Percentiles rank a stretch among this genome's conserved stretches.
Evolutionary conservation across 306 rosid genomes (phyloP).

Genomic region (Dalbergia oliveri): DNA sequence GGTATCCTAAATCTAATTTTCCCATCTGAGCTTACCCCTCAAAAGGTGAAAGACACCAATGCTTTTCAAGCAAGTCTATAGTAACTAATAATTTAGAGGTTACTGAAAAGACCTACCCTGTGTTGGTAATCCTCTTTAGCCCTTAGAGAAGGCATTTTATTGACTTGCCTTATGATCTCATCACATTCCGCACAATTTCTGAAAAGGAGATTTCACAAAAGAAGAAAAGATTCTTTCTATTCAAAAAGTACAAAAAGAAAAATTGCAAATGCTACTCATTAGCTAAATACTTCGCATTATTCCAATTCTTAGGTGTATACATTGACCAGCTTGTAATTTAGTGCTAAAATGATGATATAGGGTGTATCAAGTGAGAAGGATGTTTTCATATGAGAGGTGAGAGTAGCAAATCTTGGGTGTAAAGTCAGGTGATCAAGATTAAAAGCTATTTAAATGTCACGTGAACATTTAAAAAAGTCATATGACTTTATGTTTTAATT

Average conservation of each 20-base stretch:
- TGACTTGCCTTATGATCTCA: conserved; percentile 14
- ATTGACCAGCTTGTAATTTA: conserved; percentile 12
- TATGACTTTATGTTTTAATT: no score
- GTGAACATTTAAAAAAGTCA: no score
- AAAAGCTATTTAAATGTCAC: no score
- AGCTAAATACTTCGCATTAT: background rate
- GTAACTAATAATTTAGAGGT: conserved; percentile 4
- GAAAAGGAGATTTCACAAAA: background rate
- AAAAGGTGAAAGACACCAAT: background rate
- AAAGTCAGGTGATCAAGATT: no score
- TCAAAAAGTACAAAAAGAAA: conserved; percentile 3
- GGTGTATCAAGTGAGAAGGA: no score
- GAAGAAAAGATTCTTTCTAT: background rate
- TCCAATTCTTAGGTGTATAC: conserved; percentile 10
- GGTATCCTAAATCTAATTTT: background rate
- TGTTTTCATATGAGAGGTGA: no score
- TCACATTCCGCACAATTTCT: conserved; percentile 10
- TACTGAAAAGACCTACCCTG: conserved; percentile 7
- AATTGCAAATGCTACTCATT: background rate
- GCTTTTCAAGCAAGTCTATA: background rate
- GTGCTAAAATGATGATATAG: conserved; percentile 15
- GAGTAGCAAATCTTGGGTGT: no score
- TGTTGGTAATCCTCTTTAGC: conserved; percentile 17
- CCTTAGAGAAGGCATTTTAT: conserved; percentile 18
- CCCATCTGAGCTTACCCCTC: conserved; percentile 8